Conservation (phyloP, 1,139 yeast genomes). For the Taphrina flavorubra region DNA sequence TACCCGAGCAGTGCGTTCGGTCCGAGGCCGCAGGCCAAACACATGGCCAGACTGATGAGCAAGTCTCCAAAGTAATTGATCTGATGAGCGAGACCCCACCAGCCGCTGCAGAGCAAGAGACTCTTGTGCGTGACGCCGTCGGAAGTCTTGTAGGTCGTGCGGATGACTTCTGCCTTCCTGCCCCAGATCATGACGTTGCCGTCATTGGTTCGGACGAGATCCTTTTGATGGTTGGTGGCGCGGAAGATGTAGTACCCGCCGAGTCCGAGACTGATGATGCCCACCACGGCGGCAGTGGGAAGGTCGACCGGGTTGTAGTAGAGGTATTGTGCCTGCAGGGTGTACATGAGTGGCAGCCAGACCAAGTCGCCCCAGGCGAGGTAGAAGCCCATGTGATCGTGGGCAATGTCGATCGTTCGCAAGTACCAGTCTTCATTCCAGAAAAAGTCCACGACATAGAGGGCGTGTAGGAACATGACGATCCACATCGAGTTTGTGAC, state of each 20-base stretch:
- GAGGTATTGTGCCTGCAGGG: constrained; percentile 81
- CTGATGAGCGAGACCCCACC: constrained; percentile 96
- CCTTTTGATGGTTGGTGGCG: constrained; percentile 81
- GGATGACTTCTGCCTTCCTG: constrained; percentile 42
- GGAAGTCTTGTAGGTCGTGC: constrained; percentile 28
- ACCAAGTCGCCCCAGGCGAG: constrained; percentile 91
- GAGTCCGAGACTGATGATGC: constrained; percentile 57
- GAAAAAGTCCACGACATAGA: constrained; percentile 86
- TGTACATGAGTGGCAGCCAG: constrained; percentile 88
- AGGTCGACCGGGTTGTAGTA: constrained; percentile 67
- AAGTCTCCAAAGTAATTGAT: constrained; percentile 95
- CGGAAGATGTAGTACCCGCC: constrained; percentile 83
- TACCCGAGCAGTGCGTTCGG: constrained; percentile 75
- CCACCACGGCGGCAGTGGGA: constrained; percentile 54
- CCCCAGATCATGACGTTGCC: constrained; percentile 68
- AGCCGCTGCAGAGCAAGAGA: constrained; percentile 82
- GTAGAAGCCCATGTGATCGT: constrained; percentile 99
- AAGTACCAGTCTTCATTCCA: constrained; percentile 56
- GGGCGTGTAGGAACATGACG: constrained; percentile 72
- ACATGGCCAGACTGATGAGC: constrained; percentile 89
- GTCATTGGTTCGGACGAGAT: constrained; percentile 66
- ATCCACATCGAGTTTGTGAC: constrained; percentile 75
- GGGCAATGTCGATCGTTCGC: constrained; percentile 91
- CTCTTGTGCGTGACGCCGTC: constrained; percentile 58
- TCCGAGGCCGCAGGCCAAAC: constrained; percentile 81